Percentiles rank a stretch among this genome's conserved stretches.
These are phyloP conservation scores for Saccharomyces pastorianus DNA, from an alignment of 1,139 yeast species.

Conservation along the genomic window DNA sequence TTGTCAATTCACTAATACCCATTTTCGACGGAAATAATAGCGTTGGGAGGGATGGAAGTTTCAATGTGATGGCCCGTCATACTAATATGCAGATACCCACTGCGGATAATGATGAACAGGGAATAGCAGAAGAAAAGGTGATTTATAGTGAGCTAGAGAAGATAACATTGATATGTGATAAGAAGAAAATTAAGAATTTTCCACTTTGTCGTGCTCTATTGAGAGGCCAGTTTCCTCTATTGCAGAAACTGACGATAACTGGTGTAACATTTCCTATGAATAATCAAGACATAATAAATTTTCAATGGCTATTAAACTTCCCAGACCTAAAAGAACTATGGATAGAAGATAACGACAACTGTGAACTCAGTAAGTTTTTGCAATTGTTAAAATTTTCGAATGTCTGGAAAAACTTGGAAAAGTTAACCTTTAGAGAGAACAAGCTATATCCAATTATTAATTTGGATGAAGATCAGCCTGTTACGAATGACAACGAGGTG, in stretches of 20 bases:
- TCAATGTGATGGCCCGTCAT: neutral
- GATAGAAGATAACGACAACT: slow-evolving; percentile 26
- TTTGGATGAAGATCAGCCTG: slow-evolving; percentile 6
- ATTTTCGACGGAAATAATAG: slow-evolving; percentile 1
- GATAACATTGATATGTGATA: slow-evolving; percentile 17
- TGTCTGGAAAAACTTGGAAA: slow-evolving; percentile 14
- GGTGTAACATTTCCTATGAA: slow-evolving; percentile 18
- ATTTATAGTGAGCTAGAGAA: neutral
- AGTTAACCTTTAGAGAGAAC: slow-evolving; percentile 26
- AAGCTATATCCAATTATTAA: slow-evolving; percentile 10
- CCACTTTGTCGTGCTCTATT: slow-evolving; percentile 13
- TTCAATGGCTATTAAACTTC: slow-evolving; percentile 24
- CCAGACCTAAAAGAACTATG: slow-evolving; percentile 21
- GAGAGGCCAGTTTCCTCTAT: neutral
- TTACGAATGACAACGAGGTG: neutral
- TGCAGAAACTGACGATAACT: slow-evolving; percentile 17
- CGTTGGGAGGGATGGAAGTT: neutral
- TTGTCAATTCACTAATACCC: slow-evolving; percentile 16
- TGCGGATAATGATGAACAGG: neutral
- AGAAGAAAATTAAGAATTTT: slow-evolving; percentile 14
- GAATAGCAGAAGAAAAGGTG: neutral
- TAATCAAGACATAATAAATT: slow-evolving; percentile 6
- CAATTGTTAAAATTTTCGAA: slow-evolving; percentile 10
- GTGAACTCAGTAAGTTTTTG: slow-evolving; percentile 16
- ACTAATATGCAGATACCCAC: neutral